These are phyloP conservation scores for Panellus pusillus DNA, from an alignment of 768 basidiomycete species.

Conservation along the genomic window DNA sequence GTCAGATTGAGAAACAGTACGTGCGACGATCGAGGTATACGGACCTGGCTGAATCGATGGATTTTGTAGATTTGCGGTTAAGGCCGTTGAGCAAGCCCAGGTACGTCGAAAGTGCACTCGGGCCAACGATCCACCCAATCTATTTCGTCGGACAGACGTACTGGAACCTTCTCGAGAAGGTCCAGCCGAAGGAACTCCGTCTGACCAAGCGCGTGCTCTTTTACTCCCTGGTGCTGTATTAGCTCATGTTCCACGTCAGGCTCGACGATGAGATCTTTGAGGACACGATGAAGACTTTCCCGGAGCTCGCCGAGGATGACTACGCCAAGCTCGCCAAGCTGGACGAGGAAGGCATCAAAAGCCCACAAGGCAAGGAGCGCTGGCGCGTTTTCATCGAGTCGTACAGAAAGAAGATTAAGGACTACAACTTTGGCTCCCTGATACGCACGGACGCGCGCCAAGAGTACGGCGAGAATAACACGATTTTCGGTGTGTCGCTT, in stretches of 20 bases:
- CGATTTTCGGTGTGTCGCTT: slow-evolving; percentile 77
- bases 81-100: slow-evolving; percentile 95
- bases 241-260: slow-evolving; percentile 37
- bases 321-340: slow-evolving; percentile 54
- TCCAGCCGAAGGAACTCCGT: slow-evolving; percentile 71
- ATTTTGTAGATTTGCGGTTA: slow-evolving; percentile 75
- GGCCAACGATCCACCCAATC: neutral
- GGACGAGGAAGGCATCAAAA: slow-evolving; percentile 95
- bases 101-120: slow-evolving; percentile 40
- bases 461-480: slow-evolving; percentile 90
- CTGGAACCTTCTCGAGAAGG: slow-evolving; percentile 87
- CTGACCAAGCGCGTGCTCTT: slow-evolving; percentile 69
- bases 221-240: slow-evolving; percentile 3
- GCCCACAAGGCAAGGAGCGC: slow-evolving; percentile 76
- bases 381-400: slow-evolving; percentile 88
- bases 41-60: neutral
- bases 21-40: slow-evolving; percentile 28
- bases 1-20: slow-evolving; percentile 94
- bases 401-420: slow-evolving; percentile 90
- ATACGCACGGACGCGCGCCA: slow-evolving; percentile 76
- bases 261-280: slow-evolving; percentile 91
- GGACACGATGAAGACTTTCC: slow-evolving; percentile 74
- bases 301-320: slow-evolving; percentile 61
- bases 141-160: slow-evolving; percentile 62
- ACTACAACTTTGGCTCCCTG: slow-evolving; percentile 96